phyloP scores from a whole-genome alignment of 2,329 filamentous ascomycete species.

The Colletotrichum cereale region DNA sequence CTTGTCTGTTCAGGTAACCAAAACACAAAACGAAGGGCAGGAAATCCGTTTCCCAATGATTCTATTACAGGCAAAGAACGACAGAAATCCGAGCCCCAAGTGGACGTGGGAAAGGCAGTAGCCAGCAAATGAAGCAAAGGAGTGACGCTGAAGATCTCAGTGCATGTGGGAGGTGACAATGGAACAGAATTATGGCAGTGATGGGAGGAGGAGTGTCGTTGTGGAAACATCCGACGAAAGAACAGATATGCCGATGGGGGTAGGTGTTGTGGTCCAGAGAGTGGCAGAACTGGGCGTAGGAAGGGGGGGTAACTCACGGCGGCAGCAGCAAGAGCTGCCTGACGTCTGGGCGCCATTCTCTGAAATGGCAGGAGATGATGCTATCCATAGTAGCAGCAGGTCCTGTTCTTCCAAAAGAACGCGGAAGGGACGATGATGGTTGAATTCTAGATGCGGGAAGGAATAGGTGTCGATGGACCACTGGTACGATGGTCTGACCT shows the following conservation, averaged over 20 bases:
- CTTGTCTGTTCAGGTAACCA: conserved; percentile 23
- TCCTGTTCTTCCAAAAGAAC: conserved; percentile 2
- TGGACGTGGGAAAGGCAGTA: conserved; percentile 10
- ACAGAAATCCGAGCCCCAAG: conserved; percentile 20
- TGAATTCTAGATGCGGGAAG: not conserved
- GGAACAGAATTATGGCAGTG: conserved; percentile 1
- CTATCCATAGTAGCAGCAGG: conserved; percentile 38
- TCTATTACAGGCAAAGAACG: conserved; percentile 23
- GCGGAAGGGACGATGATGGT: not conserved
- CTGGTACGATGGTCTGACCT: not conserved
- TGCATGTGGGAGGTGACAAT: conserved; percentile 17
- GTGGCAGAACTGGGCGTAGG: not conserved
- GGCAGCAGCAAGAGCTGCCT: conserved; percentile 36
- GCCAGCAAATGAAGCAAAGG: conserved; percentile 35
- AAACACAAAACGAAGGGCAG: conserved; percentile 36
- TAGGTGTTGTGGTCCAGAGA: not conserved
- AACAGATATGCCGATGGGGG: conserved; percentile 12
- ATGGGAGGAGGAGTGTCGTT: conserved; percentile 15
- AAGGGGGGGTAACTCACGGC: conserved; percentile 25
- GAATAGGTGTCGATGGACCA: not conserved
- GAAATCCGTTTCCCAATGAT: conserved; percentile 17
- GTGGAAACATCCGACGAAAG: conserved; percentile 14
- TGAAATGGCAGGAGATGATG: conserved; percentile 22
- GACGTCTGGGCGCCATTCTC: conserved; percentile 32
- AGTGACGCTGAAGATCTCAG: conserved; percentile 12